phyloP scores from a whole-genome alignment of 176 grass and related monocot genomes.

The Bonia amplexicaulis region DNA sequence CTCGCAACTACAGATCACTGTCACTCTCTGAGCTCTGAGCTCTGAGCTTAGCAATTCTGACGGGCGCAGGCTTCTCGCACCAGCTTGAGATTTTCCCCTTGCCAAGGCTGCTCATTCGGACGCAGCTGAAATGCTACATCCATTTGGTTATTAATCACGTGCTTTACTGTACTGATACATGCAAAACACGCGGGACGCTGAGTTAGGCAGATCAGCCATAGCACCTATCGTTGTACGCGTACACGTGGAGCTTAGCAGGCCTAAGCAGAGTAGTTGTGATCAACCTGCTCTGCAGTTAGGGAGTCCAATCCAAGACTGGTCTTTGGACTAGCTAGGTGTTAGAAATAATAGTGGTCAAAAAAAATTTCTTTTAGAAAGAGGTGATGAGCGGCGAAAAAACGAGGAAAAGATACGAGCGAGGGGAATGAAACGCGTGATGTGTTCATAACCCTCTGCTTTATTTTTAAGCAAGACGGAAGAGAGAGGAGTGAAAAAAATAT shows the following conservation, averaged over 20 bases:
- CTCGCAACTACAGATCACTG: not conserved
- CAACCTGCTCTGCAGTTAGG: not conserved
- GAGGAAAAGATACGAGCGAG: fast-evolving
- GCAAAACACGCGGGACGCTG: not conserved
- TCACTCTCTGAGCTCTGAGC: not conserved
- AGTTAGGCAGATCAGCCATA: constrained; percentile 32
- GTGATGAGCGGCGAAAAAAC: too few species aligned
- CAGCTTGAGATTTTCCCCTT: not conserved
- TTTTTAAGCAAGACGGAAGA: too few species aligned
- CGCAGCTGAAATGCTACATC: not conserved
- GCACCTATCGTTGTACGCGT: not conserved
- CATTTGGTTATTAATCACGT: not conserved
- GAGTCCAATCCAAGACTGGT: constrained; percentile 9
- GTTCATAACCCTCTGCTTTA: too few species aligned
- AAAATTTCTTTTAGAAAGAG: too few species aligned
- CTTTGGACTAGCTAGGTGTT: not conserved
- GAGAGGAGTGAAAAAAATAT: too few species aligned
- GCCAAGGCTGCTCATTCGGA: not conserved
- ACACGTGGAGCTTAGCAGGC: constrained; percentile 3
- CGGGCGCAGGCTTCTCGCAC: not conserved
- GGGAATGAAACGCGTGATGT: fast-evolving
- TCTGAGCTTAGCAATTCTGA: not conserved
- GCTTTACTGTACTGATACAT: not conserved
- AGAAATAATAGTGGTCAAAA: fast-evolving
- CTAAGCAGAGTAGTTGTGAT: constrained; percentile 23